Evolutionary conservation across 495 filamentous ascomycete genomes (phyloP), one percentile per base, ranked within the genome.

Genomic region (Penicilliopsis zonata): DNA sequence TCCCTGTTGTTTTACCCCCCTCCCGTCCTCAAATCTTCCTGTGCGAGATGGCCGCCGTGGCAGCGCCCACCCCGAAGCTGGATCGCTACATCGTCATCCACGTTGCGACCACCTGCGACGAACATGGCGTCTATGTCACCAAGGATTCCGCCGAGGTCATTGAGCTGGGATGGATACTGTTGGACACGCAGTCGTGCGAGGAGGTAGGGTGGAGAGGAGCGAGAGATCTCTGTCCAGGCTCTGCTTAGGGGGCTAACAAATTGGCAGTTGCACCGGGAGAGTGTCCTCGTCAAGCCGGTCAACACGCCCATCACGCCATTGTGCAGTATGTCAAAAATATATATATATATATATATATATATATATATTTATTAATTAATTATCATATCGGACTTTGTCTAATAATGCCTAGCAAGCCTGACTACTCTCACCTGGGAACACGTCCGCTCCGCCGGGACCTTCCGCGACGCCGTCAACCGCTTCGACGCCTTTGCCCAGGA

Each of bases 131-230:
- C 35, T 98, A 96, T 61, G 90, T 98, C 31, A 96, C 92, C 20
- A 95, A 94, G 64, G 90, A 98, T 53, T 95, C 88, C 22, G 92
- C 90, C 36, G 90, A 98, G 62, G 92, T 98, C 33, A 96, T 98
- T 55, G 90, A 98, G 70, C 69, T 98, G 46, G 90, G 90, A 28
- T 98, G 90, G 92, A 92, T 96, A 44, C 57, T 98, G 40, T 68
- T 96, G 36, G 86, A 98, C 58, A 77, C 86, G 33, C 85, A 87
- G 62, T 77, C 72, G 30, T 80, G 83, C 42, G 86, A 94, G 34
- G 87, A 95, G 82, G 87, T 95, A 70, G 40, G 65, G 32, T 20
- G 65, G 33, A 17, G 13, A 12, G 18, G 15, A 21, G 15, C 30
- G 29, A 30, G 1, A 21, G 14, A 10, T 32, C 37, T 35, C 30